Conservation (phyloP, 441 rosid species). For the Pelargonium citronellum region DNA sequence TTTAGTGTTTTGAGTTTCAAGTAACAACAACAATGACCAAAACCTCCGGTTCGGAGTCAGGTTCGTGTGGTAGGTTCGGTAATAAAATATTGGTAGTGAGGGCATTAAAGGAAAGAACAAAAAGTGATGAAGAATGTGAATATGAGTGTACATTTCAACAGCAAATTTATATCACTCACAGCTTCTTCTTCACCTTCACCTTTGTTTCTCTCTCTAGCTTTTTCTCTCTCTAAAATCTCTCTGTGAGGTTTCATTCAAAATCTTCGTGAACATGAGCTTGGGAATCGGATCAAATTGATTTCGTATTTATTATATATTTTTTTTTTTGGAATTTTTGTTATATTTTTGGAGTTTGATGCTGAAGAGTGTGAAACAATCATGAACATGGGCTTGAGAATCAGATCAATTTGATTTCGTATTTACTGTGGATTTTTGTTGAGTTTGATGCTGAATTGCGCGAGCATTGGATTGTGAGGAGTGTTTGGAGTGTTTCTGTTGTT, state of each 20-base stretch:
- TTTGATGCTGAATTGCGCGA: constrained; percentile 17
- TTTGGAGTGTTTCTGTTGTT: constrained; percentile 12
- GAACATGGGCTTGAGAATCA: neutral
- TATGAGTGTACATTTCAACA: neutral
- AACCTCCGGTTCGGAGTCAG: neutral
- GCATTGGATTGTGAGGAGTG: neutral
- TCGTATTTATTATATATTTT: neutral
- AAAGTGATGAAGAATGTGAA: constrained; percentile 2
- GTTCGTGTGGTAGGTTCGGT: neutral
- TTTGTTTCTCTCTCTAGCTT: neutral
- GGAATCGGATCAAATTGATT: neutral
- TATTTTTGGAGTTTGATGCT: neutral
- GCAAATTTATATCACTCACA: neutral
- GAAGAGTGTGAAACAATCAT: constrained; percentile 14
- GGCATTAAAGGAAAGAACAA: neutral
- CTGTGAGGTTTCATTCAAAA: too few species aligned
- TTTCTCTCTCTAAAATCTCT: too few species aligned
- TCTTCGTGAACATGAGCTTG: neutral
- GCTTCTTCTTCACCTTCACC: neutral
- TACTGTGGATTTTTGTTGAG: neutral
- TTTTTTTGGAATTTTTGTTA: too few species aligned
- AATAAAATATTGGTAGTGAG: neutral
- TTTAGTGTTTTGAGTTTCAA: too few species aligned
- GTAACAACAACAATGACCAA: too few species aligned
- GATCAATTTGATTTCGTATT: neutral